Evolutionary conservation across 202 grass and related monocot species (phyloP).

Genomic region (Setaria viridis): DNA sequence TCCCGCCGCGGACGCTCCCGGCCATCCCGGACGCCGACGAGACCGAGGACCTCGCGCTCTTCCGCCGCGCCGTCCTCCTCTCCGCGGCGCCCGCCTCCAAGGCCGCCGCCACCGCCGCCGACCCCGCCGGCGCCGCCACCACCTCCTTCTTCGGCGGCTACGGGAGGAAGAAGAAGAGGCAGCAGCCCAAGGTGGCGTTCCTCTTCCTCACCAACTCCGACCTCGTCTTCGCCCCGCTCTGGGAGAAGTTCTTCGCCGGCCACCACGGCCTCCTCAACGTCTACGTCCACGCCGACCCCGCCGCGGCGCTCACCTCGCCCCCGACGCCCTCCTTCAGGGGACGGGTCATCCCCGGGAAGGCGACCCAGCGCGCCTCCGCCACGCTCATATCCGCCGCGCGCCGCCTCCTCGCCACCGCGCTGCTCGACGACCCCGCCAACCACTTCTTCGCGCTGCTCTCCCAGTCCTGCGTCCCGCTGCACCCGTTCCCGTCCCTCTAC

Average conservation of each 20-base stretch:
- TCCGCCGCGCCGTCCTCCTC: slow-evolving; percentile 67
- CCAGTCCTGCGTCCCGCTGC: slow-evolving; percentile 76
- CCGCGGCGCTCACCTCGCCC: background rate
- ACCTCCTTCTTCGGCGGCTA: slow-evolving; percentile 4
- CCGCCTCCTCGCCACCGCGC: slow-evolving; percentile 71
- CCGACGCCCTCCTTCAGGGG: slow-evolving; percentile 57
- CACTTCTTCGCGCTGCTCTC: slow-evolving; percentile 78
- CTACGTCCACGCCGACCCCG: slow-evolving; percentile 75
- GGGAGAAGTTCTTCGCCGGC: slow-evolving; percentile 69
- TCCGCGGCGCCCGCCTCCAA: slow-evolving; percentile 45
- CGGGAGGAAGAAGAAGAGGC: background rate
- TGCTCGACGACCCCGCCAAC: slow-evolving; percentile 73
- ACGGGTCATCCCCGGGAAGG: slow-evolving; percentile 51
- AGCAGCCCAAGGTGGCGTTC: slow-evolving; percentile 67
- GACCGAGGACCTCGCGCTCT: slow-evolving; percentile 78
- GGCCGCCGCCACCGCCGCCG: background rate
- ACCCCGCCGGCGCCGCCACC: background rate
- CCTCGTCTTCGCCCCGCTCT: slow-evolving; percentile 76
- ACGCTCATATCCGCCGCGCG: slow-evolving; percentile 75
- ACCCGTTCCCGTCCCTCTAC: slow-evolving; percentile 60
- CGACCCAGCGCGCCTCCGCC: slow-evolving; percentile 62
- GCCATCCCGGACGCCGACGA: slow-evolving; percentile 83
- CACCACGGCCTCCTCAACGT: slow-evolving; percentile 65
- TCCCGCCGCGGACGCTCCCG: slow-evolving; percentile 70
- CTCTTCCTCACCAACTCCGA: slow-evolving; percentile 86